Evolutionary conservation across 495 filamentous ascomycete genomes (phyloP).

Genomic region (Penicillium arizonense): DNA sequence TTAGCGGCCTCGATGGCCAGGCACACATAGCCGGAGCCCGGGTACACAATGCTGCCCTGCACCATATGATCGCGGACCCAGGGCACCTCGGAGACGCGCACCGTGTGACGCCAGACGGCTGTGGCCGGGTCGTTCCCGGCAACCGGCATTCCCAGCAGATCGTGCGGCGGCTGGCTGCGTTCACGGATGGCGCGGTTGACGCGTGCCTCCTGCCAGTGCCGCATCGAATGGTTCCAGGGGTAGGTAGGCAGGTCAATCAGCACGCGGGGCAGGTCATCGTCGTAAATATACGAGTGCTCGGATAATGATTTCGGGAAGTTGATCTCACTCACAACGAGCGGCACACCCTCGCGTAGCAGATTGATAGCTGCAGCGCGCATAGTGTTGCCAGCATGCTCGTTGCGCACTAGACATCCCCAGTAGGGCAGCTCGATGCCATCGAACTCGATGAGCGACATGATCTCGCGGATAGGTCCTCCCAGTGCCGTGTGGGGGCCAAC

Average conservation of each 20-base stretch:
- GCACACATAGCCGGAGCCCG: background rate
- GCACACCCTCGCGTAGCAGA: background rate
- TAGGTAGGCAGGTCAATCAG: background rate
- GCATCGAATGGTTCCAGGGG: background rate
- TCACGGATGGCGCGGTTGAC: background rate
- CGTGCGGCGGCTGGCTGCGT: background rate
- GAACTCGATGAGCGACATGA: no score
- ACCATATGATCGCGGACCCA: background rate
- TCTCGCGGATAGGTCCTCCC: background rate
- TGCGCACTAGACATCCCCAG: no score
- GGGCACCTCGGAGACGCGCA: background rate
- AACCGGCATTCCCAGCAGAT: background rate
- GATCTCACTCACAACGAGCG: background rate
- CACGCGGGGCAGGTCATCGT: background rate
- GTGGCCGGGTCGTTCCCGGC: background rate
- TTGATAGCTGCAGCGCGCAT: background rate
- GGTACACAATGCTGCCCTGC: background rate
- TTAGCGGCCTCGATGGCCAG: background rate
- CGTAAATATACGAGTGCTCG: no score
- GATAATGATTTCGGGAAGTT: background rate
- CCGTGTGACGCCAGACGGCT: background rate
- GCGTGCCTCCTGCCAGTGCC: background rate
- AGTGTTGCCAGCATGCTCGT: background rate
- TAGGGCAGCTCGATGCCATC: no score
- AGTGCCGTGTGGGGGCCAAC: background rate